These are phyloP conservation scores for Bretziella fagacearum DNA, from an alignment of 2,329 filamentous ascomycete genomes.

Conservation along the genomic window DNA sequence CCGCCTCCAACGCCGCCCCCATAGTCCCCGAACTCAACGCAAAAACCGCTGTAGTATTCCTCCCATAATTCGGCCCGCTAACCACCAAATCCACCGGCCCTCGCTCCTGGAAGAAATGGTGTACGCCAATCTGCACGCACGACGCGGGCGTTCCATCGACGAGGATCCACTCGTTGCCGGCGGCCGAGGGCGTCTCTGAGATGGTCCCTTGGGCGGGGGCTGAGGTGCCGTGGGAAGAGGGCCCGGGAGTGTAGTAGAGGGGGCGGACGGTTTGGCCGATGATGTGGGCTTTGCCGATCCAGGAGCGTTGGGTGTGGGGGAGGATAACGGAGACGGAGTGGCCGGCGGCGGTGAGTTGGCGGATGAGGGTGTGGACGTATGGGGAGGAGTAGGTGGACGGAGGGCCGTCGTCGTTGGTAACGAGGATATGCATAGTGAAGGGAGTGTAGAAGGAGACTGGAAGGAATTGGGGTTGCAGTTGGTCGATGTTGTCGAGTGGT, in stretches of 20 bases:
- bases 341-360: slow-evolving; percentile 53
- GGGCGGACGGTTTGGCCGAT: slow-evolving; percentile 78
- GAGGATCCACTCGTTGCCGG: slow-evolving; percentile 61
- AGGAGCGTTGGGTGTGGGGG: slow-evolving; percentile 80
- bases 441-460: background rate
- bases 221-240: slow-evolving; percentile 25
- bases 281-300: slow-evolving; percentile 97
- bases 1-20: slow-evolving; percentile 61
- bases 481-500: too few species aligned
- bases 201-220: slow-evolving; percentile 46
- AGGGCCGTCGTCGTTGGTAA: slow-evolving; percentile 68
- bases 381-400: slow-evolving; percentile 63
- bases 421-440: slow-evolving; percentile 41
- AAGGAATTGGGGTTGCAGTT: background rate
- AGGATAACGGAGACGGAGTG: slow-evolving; percentile 85
- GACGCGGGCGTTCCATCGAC: slow-evolving; percentile 68
- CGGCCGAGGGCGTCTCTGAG: slow-evolving; percentile 35
- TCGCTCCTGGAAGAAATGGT: slow-evolving; percentile 59
- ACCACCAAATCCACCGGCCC: slow-evolving; percentile 62
- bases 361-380: slow-evolving; percentile 59
- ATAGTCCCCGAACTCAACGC: slow-evolving; percentile 62
- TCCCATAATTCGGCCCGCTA: slow-evolving; percentile 66
- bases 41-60: slow-evolving; percentile 68
- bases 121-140: slow-evolving; percentile 66
- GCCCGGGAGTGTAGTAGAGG: slow-evolving; percentile 57